Base-by-base conservation (phyloP, 495 filamentous ascomycete genomes). In the Cercophora scortea region DNA sequence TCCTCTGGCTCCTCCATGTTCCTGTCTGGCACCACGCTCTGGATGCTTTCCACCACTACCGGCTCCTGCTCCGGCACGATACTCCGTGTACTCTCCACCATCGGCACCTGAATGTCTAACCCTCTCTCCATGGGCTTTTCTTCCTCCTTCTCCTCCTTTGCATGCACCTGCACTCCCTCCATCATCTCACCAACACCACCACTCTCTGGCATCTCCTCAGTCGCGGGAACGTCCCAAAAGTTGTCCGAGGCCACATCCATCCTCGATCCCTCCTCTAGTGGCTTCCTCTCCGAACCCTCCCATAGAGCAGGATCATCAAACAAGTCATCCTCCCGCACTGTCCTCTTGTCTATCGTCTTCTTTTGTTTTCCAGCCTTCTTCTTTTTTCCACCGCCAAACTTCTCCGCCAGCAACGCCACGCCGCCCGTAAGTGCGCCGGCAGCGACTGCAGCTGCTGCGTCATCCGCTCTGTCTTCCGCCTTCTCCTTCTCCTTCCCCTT, bases 201-300 rank as follows among this genome's bases (percentile, higher is more conserved):
- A 25, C 25, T 5, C 25, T 25, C 25, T 5, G 25, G 25, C 25
- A 5, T 25, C 25, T 25, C 25, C 25, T 25, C 40, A 34, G 10
- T 13, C 36, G 3, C 40, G 33, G 56, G 51, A 43, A 45, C 56
- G 45, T 50, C 56, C 58, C 52, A 52, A 13, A 58, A 62, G 19
- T 56, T 40, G 15, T 58, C 47, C 42, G 6, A 1, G 11, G 41
- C 44, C 35, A 49, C 51, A 17, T 60, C 51, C 56, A 56, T 51
- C 38, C 17, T 51, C 42, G 56, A 55, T 25, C 49, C 48, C 50
- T 63, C 55, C 47, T 55, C 44, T 43, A 63, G 50, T 42, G 55
- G 71, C 61, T 43, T 79, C 32, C 32, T 59, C 32, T 84, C 65
- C 69, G 78, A 61, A 62, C 75, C 55, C 71, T 86, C 82, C 78